Conservation (phyloP, 1,139 yeast genomes). For the Casaregolazyma lundiana region DNA sequence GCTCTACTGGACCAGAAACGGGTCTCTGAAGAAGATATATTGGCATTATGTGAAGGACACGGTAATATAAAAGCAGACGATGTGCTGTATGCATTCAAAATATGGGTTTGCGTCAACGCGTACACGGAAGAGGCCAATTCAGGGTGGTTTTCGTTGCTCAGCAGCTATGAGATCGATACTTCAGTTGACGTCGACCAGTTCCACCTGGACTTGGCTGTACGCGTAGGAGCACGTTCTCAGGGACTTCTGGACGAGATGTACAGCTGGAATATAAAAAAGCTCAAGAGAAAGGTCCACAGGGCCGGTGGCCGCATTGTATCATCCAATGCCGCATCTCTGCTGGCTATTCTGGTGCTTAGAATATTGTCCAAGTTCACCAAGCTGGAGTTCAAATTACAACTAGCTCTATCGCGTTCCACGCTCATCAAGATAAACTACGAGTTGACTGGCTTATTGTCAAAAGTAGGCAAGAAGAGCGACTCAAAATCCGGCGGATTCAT, state of each 20-base stretch:
- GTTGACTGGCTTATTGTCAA: slow-evolving; percentile 26
- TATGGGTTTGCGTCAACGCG: slow-evolving; percentile 25
- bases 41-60: slow-evolving; percentile 24
- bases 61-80: slow-evolving; percentile 27
- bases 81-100: slow-evolving; percentile 28
- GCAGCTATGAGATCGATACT: slow-evolving; percentile 15
- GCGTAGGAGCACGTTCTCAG: slow-evolving; percentile 29
- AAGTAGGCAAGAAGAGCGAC: slow-evolving; percentile 12
- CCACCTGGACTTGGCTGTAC: slow-evolving; percentile 33
- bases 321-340: slow-evolving; percentile 33
- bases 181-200: slow-evolving; percentile 27
- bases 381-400: slow-evolving; percentile 31
- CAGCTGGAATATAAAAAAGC: slow-evolving; percentile 30
- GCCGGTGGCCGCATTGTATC: slow-evolving; percentile 18
- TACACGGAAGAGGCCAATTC: slow-evolving; percentile 30
- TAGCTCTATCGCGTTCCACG: slow-evolving; percentile 34
- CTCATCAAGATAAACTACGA: slow-evolving; percentile 34
- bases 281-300: slow-evolving; percentile 28
- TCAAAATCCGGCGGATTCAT: slow-evolving; percentile 8
- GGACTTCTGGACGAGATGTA: slow-evolving; percentile 28
- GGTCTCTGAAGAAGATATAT: slow-evolving; percentile 24
- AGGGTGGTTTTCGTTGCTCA: slow-evolving; percentile 30
- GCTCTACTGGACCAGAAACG: slow-evolving; percentile 23
- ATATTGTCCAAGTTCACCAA: slow-evolving; percentile 28
- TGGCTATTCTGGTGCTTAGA: slow-evolving; percentile 33